Evolutionary conservation across 495 filamentous ascomycete genomes (phyloP).

Genomic region (Aspergillus conjunctus): DNA sequence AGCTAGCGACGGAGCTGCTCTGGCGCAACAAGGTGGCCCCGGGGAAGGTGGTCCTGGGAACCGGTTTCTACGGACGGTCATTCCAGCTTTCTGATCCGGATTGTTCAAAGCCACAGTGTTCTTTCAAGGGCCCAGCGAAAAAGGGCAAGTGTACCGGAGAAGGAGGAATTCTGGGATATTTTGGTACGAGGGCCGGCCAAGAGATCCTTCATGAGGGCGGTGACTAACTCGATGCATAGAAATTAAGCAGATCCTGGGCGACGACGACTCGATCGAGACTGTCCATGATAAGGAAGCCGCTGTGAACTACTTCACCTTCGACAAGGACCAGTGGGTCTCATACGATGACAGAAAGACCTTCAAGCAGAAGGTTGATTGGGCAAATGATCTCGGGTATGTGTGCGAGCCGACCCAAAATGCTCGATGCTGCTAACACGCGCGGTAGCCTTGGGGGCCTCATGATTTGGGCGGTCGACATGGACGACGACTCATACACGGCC

Average conservation of each 20-base stretch:
- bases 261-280: slow-evolving; percentile 1
- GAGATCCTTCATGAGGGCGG: neutral
- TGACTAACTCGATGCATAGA: slow-evolving; percentile 12
- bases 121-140: slow-evolving; percentile 19
- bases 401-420: neutral
- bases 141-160: slow-evolving; percentile 28
- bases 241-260: slow-evolving; percentile 27
- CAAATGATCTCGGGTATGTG: slow-evolving; percentile 28
- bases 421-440: neutral
- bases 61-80: slow-evolving; percentile 51
- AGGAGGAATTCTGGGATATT: slow-evolving; percentile 26
- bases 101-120: slow-evolving; percentile 32
- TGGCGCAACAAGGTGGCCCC: slow-evolving; percentile 46
- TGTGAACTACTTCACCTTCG: slow-evolving; percentile 33
- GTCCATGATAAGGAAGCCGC: slow-evolving; percentile 22
- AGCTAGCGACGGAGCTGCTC: slow-evolving; percentile 25
- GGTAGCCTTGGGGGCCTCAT: slow-evolving; percentile 37
- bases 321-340: slow-evolving; percentile 42
- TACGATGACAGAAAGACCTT: slow-evolving; percentile 46
- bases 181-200: neutral
- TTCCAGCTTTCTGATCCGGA: slow-evolving; percentile 28
- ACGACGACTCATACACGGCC: neutral
- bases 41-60: slow-evolving; percentile 46
- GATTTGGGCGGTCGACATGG: slow-evolving; percentile 37
- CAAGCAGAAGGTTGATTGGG: slow-evolving; percentile 41